Evolutionary conservation across 2,329 filamentous ascomycete genomes (phyloP), one percentile per base, ranked within the genome.

Genomic region (Trichoderma hamatum): DNA sequence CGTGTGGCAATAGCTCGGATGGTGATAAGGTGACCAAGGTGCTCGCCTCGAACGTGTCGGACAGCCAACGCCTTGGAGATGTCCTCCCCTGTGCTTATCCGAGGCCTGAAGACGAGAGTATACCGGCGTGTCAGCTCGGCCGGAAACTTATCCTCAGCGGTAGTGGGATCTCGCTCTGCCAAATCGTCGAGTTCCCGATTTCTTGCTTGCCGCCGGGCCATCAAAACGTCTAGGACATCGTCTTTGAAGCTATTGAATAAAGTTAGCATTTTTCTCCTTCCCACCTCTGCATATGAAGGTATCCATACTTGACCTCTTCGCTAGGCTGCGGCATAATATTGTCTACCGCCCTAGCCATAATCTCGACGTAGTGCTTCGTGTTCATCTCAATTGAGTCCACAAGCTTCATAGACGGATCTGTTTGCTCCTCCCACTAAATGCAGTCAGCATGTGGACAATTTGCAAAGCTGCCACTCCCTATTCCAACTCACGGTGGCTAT

Each of bases 211-310:
- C 96, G 90, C 77, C 97, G 93, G 51, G 93, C 92, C 91, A 97
- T 96, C 76, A 99, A 91, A 34, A 99, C 93, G 80, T 99, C 96
- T 54, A 99, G 86, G 11, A 98, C 94, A 80, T 99, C 96, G 76
- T 97, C 94, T 80, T 98, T 98, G 86, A 97, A 98, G 73, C 91
- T 93, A 56, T 5, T 43, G 19, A 73, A n/a, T 46, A 11, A 21
- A 10, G 54, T 69, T 51, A 69, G 51, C 54, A 28, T 9, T 16
- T 30, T 7, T 6, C 49, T n/a, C 9, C 16, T 51, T n/a, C n/a
- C n/a, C 49, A 3, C 24, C 14, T 46, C 46, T 24, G 46, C 46
- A 24, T 43, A 13, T 10, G 26, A 28, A 9, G 9, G 5, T n/a
- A 36, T 49, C 10, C 88, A 74, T 85, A 93, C 88, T 88, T 94